Percentiles rank a stretch among this genome's conserved stretches.
Evolutionary conservation across 306 rosid genomes (phyloP).

Genomic region (Argentina anserina): DNA sequence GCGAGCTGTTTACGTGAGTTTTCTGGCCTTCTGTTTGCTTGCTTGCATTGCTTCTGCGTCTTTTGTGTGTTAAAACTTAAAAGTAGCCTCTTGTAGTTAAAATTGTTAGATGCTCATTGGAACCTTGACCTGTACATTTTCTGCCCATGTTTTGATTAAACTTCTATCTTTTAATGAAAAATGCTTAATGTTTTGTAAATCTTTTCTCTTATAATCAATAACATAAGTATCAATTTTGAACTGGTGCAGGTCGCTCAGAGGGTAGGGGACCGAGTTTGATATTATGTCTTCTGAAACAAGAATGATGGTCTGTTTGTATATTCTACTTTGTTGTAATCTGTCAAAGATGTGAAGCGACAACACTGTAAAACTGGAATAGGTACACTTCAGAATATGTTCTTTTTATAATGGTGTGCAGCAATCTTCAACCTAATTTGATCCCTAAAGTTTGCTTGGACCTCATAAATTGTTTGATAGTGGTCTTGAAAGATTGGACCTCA

Average conservation of each 20-base stretch:
- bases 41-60: not conserved
- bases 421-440: not conserved
- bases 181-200: not conserved
- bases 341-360: not conserved
- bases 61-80: not conserved
- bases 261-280: slow-evolving; percentile 56
- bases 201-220: not conserved
- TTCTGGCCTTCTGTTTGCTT: not conserved
- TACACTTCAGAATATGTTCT: not conserved
- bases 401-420: not conserved
- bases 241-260: slow-evolving; percentile 73
- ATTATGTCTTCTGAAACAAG: slow-evolving; percentile 13
- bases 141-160: not conserved
- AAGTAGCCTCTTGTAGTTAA: not conserved
- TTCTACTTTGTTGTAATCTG: not conserved
- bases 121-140: not conserved
- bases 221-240: not conserved
- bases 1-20: not conserved
- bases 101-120: not conserved
- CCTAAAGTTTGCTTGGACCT: too few species aligned
- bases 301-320: slow-evolving; percentile 27
- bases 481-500: too few species aligned
- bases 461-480: not conserved
- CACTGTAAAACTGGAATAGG: not conserved
- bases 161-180: not conserved